These are phyloP conservation scores for Globisporangium nunn DNA, from an alignment of 352 stramenopile species.

Conservation along the genomic window DNA sequence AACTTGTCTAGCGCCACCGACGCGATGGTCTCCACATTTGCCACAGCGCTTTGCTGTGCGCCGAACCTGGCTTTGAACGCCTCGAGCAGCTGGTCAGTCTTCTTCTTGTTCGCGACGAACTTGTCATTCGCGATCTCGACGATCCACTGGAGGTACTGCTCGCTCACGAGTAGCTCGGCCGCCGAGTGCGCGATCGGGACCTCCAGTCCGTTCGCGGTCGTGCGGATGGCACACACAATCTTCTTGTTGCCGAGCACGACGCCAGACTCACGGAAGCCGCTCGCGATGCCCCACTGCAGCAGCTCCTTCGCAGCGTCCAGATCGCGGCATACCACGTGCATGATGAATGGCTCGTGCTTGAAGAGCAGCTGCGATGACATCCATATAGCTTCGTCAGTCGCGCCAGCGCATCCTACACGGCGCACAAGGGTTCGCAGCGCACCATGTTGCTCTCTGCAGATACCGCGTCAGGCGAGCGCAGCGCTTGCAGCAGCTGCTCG, in stretches of 20 bases:
- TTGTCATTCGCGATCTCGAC: constrained; percentile 82
- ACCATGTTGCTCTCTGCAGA: constrained; percentile 58
- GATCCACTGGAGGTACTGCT: constrained; percentile 68
- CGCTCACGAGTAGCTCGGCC: constrained; percentile 49
- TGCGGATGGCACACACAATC: constrained; percentile 89
- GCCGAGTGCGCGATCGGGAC: constrained; percentile 64
- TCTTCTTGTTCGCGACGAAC: constrained; percentile 68
- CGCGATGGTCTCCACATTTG: neutral
- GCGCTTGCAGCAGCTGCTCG: constrained; percentile 49
- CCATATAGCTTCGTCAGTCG: too few relatives aligned
- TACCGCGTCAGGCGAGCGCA: constrained; percentile 30
- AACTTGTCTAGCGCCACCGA: constrained; percentile 11
- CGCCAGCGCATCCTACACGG: too few relatives aligned
- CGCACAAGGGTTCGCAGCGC: neutral
- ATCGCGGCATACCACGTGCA: constrained; percentile 87
- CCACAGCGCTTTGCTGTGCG: neutral
- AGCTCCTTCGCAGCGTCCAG: constrained; percentile 70
- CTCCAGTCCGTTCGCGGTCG: constrained; percentile 80
- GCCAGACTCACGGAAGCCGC: constrained; percentile 86
- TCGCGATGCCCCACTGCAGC: constrained; percentile 73
- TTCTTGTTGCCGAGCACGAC: constrained; percentile 85
- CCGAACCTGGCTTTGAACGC: constrained; percentile 42
- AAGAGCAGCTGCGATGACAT: constrained; percentile 50
- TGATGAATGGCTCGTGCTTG: constrained; percentile 90
- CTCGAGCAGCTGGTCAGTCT: constrained; percentile 62